Evolutionary conservation across 2,329 filamentous ascomycete genomes (phyloP).

Genomic region (Nemania bipapillata): DNA sequence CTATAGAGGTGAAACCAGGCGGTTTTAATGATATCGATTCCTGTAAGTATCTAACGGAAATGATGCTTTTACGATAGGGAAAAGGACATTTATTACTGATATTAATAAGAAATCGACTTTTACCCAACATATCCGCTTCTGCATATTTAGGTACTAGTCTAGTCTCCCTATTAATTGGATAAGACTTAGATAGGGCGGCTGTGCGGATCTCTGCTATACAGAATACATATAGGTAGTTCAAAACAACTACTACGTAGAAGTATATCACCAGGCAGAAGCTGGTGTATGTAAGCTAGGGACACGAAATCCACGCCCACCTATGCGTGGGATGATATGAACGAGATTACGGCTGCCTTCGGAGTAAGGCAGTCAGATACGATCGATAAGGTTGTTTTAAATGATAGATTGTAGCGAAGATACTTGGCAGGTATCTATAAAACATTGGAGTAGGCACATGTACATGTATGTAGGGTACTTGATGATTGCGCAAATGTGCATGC

Average conservation of each 20-base stretch:
- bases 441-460: not conserved
- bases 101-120: slow-evolving; percentile 27
- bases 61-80: not conserved
- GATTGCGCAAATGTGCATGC: slow-evolving; percentile 34
- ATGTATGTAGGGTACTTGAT: not conserved
- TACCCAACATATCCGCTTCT: too few relatives aligned
- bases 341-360: slow-evolving; percentile 30
- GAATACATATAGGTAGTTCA: too few relatives aligned
- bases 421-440: too few relatives aligned
- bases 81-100: not conserved
- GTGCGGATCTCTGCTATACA: slow-evolving; percentile 8
- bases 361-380: slow-evolving; percentile 22
- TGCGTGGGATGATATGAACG: not conserved
- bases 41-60: not conserved
- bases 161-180: slow-evolving; percentile 19
- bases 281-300: slow-evolving; percentile 18
- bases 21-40: too few relatives aligned
- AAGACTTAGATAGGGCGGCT: not conserved
- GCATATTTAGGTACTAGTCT: not conserved
- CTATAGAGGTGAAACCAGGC: too few relatives aligned
- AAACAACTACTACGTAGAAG: too few relatives aligned
- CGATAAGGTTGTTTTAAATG: too few relatives aligned
- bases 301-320: too few relatives aligned
- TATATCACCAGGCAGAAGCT: too few relatives aligned
- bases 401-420: too few relatives aligned